A percentile compares a stretch with the other conserved stretches of the same genome.
Evolutionary conservation across 1,284 basidiomycete genomes (phyloP).

Genomic region (Microstroma glucosiphilum): DNA sequence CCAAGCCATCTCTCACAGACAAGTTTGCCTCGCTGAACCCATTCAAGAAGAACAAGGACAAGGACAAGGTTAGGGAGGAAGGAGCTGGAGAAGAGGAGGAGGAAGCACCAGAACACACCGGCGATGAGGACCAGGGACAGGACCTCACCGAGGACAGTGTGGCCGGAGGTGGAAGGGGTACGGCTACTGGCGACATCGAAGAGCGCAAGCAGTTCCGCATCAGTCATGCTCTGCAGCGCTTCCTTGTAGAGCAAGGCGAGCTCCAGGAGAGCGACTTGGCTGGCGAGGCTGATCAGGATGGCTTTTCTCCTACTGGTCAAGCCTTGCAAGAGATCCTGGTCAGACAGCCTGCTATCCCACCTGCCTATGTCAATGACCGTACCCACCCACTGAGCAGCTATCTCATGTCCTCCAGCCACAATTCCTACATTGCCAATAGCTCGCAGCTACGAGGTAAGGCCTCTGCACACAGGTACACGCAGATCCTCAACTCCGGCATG

Average conservation of each 20-base stretch:
- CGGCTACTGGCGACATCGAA: conserved; percentile 31
- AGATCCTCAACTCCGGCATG: conserved; percentile 58
- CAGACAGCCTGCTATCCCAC: conserved; percentile 31
- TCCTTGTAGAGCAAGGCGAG: conserved; percentile 25
- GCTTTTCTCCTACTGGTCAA: background rate
- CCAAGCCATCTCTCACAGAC: conserved; percentile 8
- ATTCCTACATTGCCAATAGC: conserved; percentile 60
- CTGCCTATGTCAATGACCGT: conserved; percentile 28
- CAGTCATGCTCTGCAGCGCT: conserved; percentile 29
- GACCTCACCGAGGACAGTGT: conserved; percentile 32
- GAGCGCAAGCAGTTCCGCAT: conserved; percentile 25
- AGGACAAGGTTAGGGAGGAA: too few relatives aligned
- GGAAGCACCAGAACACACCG: background rate
- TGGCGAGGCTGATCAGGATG: conserved; percentile 9
- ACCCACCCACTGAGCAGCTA: conserved; percentile 33
- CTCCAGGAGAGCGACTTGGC: conserved; percentile 22
- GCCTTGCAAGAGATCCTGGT: conserved; percentile 27
- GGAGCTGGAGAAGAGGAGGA: too few relatives aligned
- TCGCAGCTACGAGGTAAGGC: conserved; percentile 61
- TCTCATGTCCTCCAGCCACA: conserved; percentile 59
- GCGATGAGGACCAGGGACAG: conserved; percentile 37
- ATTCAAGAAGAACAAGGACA: conserved; percentile 12
- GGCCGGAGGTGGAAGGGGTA: conserved; percentile 37
- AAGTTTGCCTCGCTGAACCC: conserved; percentile 35
- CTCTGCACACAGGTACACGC: conserved; percentile 59